Evolutionary conservation across 768 basidiomycete genomes (phyloP).

Genomic region (Trametes meyenii): DNA sequence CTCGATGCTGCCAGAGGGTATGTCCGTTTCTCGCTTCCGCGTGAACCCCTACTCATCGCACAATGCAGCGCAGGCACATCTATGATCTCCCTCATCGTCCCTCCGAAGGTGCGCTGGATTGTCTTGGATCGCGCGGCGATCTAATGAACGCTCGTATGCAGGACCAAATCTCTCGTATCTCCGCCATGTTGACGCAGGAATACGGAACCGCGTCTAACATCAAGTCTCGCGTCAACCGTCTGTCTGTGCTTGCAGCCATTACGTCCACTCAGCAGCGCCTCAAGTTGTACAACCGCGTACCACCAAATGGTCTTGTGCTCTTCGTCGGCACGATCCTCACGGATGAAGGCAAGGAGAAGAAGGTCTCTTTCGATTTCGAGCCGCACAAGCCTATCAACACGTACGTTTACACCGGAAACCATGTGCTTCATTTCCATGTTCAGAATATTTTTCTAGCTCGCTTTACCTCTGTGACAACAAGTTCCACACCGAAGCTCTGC

Average conservation of each 20-base stretch:
- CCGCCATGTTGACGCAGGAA: conserved; percentile 96
- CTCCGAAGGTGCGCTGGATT: conserved; percentile 71
- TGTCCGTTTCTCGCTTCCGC: conserved; percentile 19
- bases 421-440: neutral
- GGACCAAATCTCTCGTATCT: conserved; percentile 94
- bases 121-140: conserved; percentile 18
- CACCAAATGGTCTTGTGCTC: conserved; percentile 94
- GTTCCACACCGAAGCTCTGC: conserved; percentile 97
- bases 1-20: conserved; percentile 92
- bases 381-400: conserved; percentile 99
- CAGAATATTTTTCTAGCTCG: conserved; percentile 54
- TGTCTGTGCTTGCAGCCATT: conserved; percentile 97
- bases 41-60: conserved; percentile 29
- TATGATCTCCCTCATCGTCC: conserved; percentile 98
- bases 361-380: conserved; percentile 97
- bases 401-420: conserved; percentile 46
- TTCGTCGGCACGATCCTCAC: conserved; percentile 98
- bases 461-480: conserved; percentile 99
- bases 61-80: conserved; percentile 84
- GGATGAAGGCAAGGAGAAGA: conserved; percentile 99
- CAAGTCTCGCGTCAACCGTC: conserved; percentile 97
- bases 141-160: conserved; percentile 32
- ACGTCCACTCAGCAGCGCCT: conserved; percentile 97
- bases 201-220: conserved; percentile 99
- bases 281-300: conserved; percentile 95